Percentiles rank a stretch among this genome's conserved stretches.
Evolutionary conservation across 495 filamentous ascomycete genomes (phyloP).

Genomic region (Aspergillus diversus): DNA sequence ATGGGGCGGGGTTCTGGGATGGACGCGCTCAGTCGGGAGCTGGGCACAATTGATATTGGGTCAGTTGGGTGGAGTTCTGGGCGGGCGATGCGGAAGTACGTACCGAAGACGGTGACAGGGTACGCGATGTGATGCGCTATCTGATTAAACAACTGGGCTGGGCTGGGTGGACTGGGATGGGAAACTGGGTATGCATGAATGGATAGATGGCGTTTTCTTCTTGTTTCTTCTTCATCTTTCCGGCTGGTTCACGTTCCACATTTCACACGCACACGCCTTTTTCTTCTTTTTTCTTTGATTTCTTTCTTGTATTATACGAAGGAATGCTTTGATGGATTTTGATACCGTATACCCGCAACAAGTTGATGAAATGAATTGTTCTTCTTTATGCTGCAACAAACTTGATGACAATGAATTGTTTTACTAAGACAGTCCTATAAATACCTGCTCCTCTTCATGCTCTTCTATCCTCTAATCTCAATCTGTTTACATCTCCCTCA

Average conservation of each 20-base stretch:
- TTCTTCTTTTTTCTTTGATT: conserved; percentile 3
- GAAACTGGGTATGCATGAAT: conserved; percentile 3
- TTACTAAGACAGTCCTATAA: not conserved
- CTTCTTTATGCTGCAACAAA: not conserved
- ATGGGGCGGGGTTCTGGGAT: conserved; percentile 48
- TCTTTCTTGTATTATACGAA: conserved; percentile 4
- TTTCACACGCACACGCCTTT: not conserved
- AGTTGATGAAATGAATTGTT: not conserved
- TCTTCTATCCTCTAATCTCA: not conserved
- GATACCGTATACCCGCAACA: not conserved
- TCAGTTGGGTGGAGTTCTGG: conserved; percentile 38
- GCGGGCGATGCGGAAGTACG: conserved; percentile 31
- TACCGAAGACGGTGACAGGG: conserved; percentile 27
- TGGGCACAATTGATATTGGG: conserved; percentile 83
- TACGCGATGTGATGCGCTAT: conserved; percentile 33
- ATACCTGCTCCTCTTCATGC: not conserved
- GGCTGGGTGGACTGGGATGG: conserved; percentile 3
- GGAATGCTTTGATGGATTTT: not conserved
- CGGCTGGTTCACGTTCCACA: not conserved
- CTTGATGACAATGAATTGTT: not conserved
- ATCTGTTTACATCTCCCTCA: not conserved
- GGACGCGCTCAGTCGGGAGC: conserved; percentile 75
- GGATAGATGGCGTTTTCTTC: conserved; percentile 8
- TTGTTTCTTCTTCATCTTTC: conserved; percentile 1
- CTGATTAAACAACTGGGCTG: not conserved